Percentiles rank a stretch among this genome's conserved stretches.
Conservation (phyloP, 164 flowering plant genomes). For the Euptelea pleiosperma region DNA sequence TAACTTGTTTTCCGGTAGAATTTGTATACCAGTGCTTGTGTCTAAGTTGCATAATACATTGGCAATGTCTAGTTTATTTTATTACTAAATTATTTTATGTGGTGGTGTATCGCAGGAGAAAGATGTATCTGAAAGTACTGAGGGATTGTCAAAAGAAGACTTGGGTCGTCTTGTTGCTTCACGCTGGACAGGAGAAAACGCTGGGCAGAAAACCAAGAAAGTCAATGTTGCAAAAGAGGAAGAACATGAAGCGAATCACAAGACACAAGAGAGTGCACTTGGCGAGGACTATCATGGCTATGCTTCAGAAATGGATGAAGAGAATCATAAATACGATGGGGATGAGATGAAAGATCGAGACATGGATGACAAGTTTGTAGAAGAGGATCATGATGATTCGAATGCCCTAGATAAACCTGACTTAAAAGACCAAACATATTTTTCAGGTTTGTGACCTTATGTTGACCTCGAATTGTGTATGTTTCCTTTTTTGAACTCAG, state of each 20-base stretch:
- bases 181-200: slow-evolving; percentile 90
- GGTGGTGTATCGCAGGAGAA: slow-evolving; percentile 33
- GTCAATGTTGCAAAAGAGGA: slow-evolving; percentile 24
- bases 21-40: too few relatives aligned
- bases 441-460: slow-evolving; percentile 51
- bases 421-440: slow-evolving; percentile 50
- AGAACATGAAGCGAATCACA: slow-evolving; percentile 34
- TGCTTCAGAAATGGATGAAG: slow-evolving; percentile 63
- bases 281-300: slow-evolving; percentile 63
- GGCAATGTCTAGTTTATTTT: too few relatives aligned
- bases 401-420: slow-evolving; percentile 44
- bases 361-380: slow-evolving; percentile 39
- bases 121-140: slow-evolving; percentile 41
- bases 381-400: slow-evolving; percentile 50
- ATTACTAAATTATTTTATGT: slow-evolving; percentile 1
- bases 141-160: slow-evolving; percentile 85
- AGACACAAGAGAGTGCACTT: slow-evolving; percentile 30
- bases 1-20: too few relatives aligned
- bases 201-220: slow-evolving; percentile 39
- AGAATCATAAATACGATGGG: slow-evolving; percentile 34
- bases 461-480: not conserved
- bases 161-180: slow-evolving; percentile 91
- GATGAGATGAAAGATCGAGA: slow-evolving; percentile 40
- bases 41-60: too few relatives aligned
- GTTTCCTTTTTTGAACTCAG: not conserved